Evolutionary conservation across 768 basidiomycete genomes (phyloP).

Genomic region (Hirschioporus abietinus): DNA sequence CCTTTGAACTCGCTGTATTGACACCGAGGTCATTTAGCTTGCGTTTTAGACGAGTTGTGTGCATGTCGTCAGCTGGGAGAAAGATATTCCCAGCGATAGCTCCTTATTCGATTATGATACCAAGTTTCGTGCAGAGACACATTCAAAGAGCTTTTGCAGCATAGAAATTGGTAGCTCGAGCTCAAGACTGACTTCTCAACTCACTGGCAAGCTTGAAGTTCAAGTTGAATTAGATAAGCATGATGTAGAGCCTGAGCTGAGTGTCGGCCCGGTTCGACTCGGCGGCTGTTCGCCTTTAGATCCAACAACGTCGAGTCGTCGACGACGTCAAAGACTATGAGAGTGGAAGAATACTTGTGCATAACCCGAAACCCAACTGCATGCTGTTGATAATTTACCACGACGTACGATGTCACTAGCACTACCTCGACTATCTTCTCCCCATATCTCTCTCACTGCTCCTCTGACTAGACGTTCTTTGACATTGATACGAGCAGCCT

Average conservation of each 20-base stretch:
- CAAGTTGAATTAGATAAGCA: no score
- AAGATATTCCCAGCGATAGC: no score
- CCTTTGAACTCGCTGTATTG: slow-evolving; percentile 60
- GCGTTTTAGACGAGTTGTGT: slow-evolving; percentile 62
- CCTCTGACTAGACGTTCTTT: slow-evolving; percentile 34
- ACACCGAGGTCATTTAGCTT: slow-evolving; percentile 80
- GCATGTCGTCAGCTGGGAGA: slow-evolving; percentile 26
- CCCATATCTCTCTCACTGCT: slow-evolving; percentile 24
- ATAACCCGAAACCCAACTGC: neutral
- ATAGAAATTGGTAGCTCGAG: no score
- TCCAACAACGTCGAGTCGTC: no score
- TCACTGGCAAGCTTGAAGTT: no score
- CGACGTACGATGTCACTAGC: neutral
- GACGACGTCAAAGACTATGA: neutral
- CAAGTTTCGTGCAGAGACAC: no score
- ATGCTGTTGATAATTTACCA: neutral
- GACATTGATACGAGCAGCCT: slow-evolving; percentile 23
- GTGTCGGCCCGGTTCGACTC: no score
- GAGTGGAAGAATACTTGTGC: neutral
- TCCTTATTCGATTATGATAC: no score
- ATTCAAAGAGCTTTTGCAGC: no score
- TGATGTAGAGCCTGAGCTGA: no score
- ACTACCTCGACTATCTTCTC: neutral
- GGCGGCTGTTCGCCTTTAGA: no score
- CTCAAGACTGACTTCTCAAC: no score